Conservation (phyloP, 495 filamentous ascomycete genomes). For the Letharia columbiana region DNA sequence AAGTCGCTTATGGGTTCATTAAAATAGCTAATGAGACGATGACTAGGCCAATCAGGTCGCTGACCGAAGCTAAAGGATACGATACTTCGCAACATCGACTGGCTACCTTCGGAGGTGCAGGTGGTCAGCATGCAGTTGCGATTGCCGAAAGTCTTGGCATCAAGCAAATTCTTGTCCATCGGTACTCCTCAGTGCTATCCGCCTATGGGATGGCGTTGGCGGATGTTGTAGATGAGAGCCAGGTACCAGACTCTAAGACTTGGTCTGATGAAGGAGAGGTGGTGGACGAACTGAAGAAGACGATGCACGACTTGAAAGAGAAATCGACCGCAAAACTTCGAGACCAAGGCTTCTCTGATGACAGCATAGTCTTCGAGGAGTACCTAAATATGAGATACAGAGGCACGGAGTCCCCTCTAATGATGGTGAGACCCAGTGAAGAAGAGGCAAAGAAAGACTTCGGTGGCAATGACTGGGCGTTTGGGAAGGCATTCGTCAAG, state of each 20-base stretch:
- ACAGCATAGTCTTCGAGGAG: constrained; percentile 70
- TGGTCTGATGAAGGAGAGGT: constrained; percentile 53
- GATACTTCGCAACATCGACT: constrained; percentile 84
- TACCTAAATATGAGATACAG: constrained; percentile 87
- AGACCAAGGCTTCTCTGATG: constrained; percentile 65
- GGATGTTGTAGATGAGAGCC: constrained; percentile 87
- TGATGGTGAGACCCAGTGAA: constrained; percentile 59
- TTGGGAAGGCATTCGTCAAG: constrained; percentile 71
- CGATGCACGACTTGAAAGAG: constrained; percentile 42
- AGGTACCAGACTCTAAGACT: constrained; percentile 80
- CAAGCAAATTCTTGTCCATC: constrained; percentile 76
- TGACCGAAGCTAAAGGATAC: constrained; percentile 90
- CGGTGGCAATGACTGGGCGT: constrained; percentile 62
- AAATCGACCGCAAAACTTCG: constrained; percentile 56
- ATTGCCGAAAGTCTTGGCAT: constrained; percentile 88
- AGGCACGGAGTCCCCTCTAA: constrained; percentile 79
- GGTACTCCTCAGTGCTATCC: constrained; percentile 89
- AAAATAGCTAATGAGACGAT: constrained; percentile 94
- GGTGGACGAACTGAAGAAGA: constrained; percentile 43
- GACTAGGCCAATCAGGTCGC: constrained; percentile 82
- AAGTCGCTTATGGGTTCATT: constrained; percentile 85
- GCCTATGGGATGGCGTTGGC: constrained; percentile 96
- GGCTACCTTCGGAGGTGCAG: constrained; percentile 89
- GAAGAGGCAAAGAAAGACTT: constrained; percentile 52
- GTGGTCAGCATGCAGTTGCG: constrained; percentile 92